Conservation (phyloP, 768 basidiomycete genomes). For the Kwoniella sp. region DNA sequence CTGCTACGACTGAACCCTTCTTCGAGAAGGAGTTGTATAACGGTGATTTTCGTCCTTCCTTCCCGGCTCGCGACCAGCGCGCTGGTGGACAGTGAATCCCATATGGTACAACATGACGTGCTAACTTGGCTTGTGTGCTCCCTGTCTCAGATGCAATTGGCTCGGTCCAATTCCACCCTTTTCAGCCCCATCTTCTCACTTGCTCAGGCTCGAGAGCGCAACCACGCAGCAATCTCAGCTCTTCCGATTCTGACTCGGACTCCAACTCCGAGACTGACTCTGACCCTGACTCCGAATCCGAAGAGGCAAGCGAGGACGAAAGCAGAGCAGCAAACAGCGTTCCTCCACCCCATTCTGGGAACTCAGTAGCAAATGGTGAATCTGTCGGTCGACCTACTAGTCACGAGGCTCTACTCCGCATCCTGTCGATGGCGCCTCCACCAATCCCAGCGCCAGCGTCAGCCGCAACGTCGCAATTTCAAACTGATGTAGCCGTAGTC, state of each 20-base stretch:
- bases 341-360: too few species aligned
- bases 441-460: background rate
- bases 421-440: too few species aligned
- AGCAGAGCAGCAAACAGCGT: background rate
- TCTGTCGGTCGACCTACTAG: too few species aligned
- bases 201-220: slow-evolving; percentile 69
- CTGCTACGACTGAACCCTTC: slow-evolving; percentile 17
- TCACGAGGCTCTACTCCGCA: too few species aligned
- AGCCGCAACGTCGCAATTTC: too few species aligned
- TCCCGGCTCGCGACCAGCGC: background rate
- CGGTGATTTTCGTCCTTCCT: slow-evolving; percentile 58
- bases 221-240: background rate
- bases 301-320: background rate
- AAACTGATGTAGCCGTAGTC: too few species aligned
- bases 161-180: slow-evolving; percentile 72
- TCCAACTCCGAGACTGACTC: background rate
- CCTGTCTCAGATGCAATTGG: slow-evolving; percentile 79
- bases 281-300: slow-evolving; percentile 4
- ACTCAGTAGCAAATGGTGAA: too few species aligned
- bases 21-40: slow-evolving; percentile 62
- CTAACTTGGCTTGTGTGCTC: too few species aligned
- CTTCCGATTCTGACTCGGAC: background rate
- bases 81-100: too few species aligned
- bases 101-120: too few species aligned
- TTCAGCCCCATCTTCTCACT: slow-evolving; percentile 64